These are phyloP conservation scores for Xylogone sp. DNA, from an alignment of 2,329 filamentous ascomycete genomes.

Conservation along the genomic window DNA sequence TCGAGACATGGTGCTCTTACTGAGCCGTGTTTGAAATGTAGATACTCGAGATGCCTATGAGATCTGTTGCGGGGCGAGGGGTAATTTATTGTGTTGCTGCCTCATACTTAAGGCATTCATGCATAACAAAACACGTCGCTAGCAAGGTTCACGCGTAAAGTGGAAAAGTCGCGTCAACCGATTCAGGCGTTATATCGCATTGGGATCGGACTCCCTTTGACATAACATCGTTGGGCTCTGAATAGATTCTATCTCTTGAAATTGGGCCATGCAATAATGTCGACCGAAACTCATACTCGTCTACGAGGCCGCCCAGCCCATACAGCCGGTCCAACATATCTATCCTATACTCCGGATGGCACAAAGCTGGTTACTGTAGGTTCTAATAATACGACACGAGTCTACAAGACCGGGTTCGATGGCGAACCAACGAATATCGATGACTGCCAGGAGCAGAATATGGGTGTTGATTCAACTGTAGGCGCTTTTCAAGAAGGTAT, in stretches of 20 bases:
- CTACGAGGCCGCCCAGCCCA: constrained; percentile 67
- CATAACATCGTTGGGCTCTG: neutral
- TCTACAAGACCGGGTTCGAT: constrained; percentile 88
- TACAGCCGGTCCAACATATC: constrained; percentile 80
- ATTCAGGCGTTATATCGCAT: neutral
- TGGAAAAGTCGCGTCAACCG: constrained; percentile 2
- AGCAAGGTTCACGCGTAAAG: constrained; percentile 16
- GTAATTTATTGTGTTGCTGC: neutral
- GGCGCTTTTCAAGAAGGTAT: constrained; percentile 1
- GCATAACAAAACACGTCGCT: constrained; percentile 3
- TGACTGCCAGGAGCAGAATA: constrained; percentile 83
- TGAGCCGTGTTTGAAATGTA: neutral
- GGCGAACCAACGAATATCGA: constrained; percentile 92
- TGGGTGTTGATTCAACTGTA: constrained; percentile 69
- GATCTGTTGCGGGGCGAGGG: neutral
- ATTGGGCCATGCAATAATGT: constrained; percentile 21
- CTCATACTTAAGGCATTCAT: neutral
- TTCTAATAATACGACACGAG: constrained; percentile 86
- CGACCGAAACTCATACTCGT: constrained; percentile 34
- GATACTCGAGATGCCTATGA: neutral
- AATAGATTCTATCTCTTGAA: neutral
- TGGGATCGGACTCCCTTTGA: neutral
- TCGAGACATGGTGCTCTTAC: constrained; percentile 50
- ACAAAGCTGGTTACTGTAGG: constrained; percentile 85
- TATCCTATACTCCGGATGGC: constrained; percentile 87